Evolutionary conservation across 2,329 filamentous ascomycete genomes (phyloP).

Genomic region (Byssoonygena ceratinophila): DNA sequence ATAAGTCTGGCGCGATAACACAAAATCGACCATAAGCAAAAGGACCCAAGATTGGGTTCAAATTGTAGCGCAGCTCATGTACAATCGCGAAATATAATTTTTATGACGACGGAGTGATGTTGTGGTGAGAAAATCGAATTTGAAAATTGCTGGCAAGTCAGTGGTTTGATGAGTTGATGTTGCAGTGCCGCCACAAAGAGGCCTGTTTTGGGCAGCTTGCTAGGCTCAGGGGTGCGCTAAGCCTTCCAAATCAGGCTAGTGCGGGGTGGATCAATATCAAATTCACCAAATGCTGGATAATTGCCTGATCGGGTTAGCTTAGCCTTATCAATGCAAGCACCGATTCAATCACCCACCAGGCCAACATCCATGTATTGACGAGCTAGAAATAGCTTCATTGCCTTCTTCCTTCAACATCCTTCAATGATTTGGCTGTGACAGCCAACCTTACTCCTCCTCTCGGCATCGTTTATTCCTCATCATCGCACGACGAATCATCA

Average conservation of each 20-base stretch:
- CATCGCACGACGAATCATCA: no score
- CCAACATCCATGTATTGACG: background rate
- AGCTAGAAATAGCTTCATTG: background rate
- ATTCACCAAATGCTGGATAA: constrained; percentile 20
- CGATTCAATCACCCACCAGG: background rate
- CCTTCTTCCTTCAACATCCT: background rate
- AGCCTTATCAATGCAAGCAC: background rate
- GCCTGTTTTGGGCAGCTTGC: constrained; percentile 34
- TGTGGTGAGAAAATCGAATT: constrained; percentile 36
- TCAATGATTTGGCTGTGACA: constrained; percentile 1
- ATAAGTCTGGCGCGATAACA: constrained; percentile 35
- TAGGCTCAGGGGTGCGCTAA: constrained; percentile 38
- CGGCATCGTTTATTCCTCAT: no score
- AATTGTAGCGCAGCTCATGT: constrained; percentile 50
- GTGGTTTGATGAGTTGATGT: constrained; percentile 37
- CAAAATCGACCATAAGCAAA: constrained; percentile 30
- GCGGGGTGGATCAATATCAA: constrained; percentile 37
- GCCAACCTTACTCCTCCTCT: background rate
- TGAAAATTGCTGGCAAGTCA: constrained; percentile 26
- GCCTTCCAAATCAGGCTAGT: constrained; percentile 32
- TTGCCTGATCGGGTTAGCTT: constrained; percentile 14
- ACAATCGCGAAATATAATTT: constrained; percentile 44
- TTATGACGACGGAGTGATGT: constrained; percentile 45
- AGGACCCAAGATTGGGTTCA: constrained; percentile 54
- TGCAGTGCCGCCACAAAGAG: constrained; percentile 32